Conservation (phyloP, 2,329 filamentous ascomycete species). For the Cytospora leucostoma region DNA sequence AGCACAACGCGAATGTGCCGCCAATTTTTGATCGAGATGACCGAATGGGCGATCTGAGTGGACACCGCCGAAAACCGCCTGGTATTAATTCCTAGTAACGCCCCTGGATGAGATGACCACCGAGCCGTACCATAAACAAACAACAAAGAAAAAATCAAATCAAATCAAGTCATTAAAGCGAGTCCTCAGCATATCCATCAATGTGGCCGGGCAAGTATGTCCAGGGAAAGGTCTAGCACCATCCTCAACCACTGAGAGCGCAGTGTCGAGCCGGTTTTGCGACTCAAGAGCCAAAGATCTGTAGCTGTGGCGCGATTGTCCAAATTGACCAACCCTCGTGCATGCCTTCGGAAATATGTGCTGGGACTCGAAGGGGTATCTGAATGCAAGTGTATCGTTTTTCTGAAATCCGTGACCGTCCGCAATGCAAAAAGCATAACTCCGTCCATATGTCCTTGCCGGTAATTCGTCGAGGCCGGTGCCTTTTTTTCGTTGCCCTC, state of each 20-base stretch:
- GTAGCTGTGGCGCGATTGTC: neutral
- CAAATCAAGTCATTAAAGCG: conserved; percentile 23
- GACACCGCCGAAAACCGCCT: conserved; percentile 22
- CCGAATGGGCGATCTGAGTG: conserved; percentile 20
- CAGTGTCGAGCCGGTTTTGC: neutral
- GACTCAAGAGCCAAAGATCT: neutral
- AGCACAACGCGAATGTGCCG: conserved; percentile 9
- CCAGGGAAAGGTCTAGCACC: neutral
- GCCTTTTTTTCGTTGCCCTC: neutral
- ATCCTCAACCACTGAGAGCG: neutral
- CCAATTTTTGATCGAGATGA: conserved; percentile 15
- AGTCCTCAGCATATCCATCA: conserved; percentile 18
- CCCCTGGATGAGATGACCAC: conserved; percentile 24
- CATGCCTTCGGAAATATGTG: conserved; percentile 17
- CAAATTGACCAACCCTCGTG: neutral
- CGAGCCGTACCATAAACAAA: conserved; percentile 30
- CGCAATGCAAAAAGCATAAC: conserved; percentile 26
- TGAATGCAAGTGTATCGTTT: conserved; percentile 29
- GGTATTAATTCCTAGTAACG: conserved; percentile 27
- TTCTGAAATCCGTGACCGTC: conserved; percentile 26
- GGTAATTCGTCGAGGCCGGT: conserved; percentile 1
- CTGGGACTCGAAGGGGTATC: conserved; percentile 27
- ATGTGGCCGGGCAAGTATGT: neutral
- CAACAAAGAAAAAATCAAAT: conserved; percentile 30
- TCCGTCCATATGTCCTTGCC: conserved; percentile 21